Percentiles rank a stretch among this genome's conserved stretches.
These are phyloP conservation scores for Vanilla planifolia DNA, from an alignment of 106 monocot species.

Conservation along the genomic window DNA sequence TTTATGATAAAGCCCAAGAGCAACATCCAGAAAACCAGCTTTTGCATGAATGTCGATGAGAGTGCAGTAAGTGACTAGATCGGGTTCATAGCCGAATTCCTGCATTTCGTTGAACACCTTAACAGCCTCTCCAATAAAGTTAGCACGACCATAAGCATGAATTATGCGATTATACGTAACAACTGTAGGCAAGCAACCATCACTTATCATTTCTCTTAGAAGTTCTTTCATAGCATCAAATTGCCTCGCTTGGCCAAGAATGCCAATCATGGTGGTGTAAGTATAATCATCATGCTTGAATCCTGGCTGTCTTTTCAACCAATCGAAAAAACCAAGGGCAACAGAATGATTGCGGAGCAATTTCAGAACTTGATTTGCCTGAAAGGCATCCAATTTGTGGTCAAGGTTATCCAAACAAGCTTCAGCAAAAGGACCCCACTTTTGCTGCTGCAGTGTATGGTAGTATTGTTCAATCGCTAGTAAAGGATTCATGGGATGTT, in stretches of 20 bases:
- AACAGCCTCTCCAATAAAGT: conserved; percentile 69
- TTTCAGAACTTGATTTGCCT: conserved; percentile 95
- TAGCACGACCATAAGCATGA: conserved; percentile 84
- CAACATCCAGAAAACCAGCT: conserved; percentile 73
- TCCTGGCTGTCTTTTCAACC: conserved; percentile 74
- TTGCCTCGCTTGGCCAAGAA: conserved; percentile 84
- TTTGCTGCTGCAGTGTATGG: conserved; percentile 54
- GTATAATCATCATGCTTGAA: conserved; percentile 91
- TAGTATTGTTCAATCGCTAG: conserved; percentile 44
- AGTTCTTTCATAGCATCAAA: conserved; percentile 52
- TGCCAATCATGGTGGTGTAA: conserved; percentile 98
- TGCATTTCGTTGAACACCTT: conserved; percentile 77
- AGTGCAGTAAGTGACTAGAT: conserved; percentile 87
- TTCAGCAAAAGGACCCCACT: conserved; percentile 63
- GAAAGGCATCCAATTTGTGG: conserved; percentile 60
- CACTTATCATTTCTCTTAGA: conserved; percentile 66
- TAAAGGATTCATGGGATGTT: conserved; percentile 21
- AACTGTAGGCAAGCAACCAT: conserved; percentile 68
- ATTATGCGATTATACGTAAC: conserved; percentile 93
- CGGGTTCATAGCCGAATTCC: conserved; percentile 58
- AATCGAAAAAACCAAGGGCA: conserved; percentile 84
- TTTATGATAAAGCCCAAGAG: conserved; percentile 59
- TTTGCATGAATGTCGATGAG: conserved; percentile 97
- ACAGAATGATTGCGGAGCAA: conserved; percentile 61
- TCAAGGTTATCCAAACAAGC: conserved; percentile 46